Conservation (phyloP, 2,329 filamentous ascomycete genomes). For the Volutella citrinella region DNA sequence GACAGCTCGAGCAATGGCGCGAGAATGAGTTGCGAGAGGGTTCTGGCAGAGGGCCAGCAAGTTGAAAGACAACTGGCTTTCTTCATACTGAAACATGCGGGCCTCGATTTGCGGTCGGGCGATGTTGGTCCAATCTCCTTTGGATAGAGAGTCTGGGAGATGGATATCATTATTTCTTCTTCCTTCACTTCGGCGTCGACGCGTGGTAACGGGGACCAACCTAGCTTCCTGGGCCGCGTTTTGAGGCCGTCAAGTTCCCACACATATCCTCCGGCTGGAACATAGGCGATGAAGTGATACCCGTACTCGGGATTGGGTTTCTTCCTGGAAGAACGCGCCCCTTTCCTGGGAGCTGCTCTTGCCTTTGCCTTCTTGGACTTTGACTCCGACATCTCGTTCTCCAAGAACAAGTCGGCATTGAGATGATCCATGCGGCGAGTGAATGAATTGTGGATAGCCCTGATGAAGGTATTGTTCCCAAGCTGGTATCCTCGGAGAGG, state of each 20-base stretch:
- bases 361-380: conserved; percentile 34
- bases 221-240: conserved; percentile 53
- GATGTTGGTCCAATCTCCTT: conserved; percentile 61
- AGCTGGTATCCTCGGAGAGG: conserved; percentile 74
- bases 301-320: conserved; percentile 55
- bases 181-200: not conserved
- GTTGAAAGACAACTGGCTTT: conserved; percentile 68
- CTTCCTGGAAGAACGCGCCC: conserved; percentile 32
- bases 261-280: conserved; percentile 69
- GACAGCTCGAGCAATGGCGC: conserved; percentile 42
- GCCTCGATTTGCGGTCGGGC: conserved; percentile 62
- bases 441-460: conserved; percentile 84
- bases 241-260: conserved; percentile 91
- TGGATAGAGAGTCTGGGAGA: conserved; percentile 13
- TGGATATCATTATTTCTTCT: conserved; percentile 6
- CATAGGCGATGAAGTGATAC: conserved; percentile 88
- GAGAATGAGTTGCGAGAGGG: conserved; percentile 51
- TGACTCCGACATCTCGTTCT: conserved; percentile 48
- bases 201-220: no score
- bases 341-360: conserved; percentile 32
- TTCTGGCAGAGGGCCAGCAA: conserved; percentile 72
- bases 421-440: conserved; percentile 75
- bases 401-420: conserved; percentile 64
- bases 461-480: conserved; percentile 71
- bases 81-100: conserved; percentile 66